phyloP scores from a whole-genome alignment of 2,329 filamentous ascomycete species.

The Trichoderma atrobrunneum region DNA sequence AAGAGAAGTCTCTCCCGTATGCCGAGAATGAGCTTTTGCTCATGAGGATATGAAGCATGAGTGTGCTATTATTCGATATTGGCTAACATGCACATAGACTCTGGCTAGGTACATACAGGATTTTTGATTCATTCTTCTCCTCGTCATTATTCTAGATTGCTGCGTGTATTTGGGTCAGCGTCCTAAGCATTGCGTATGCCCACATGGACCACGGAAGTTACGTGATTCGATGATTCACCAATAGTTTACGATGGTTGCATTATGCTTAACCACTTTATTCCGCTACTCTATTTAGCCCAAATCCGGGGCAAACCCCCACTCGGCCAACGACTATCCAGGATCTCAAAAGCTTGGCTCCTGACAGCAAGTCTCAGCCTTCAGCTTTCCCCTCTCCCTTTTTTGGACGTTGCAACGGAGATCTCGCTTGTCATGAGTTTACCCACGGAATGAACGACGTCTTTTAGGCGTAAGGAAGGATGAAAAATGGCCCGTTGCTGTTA shows the following conservation, averaged over 20 bases:
- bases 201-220: not conserved
- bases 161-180: not conserved
- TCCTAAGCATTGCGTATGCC: not conserved
- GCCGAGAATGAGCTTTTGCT: not conserved
- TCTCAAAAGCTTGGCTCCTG: not conserved
- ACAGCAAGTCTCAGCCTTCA: not conserved
- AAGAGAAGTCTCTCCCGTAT: not conserved
- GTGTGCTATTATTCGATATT: not conserved
- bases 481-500: not conserved
- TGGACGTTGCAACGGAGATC: not conserved
- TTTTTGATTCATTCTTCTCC: not conserved
- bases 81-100: not conserved
- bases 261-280: not conserved
- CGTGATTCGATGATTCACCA: not conserved
- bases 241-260: not conserved
- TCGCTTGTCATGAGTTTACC: not conserved
- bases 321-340: not conserved
- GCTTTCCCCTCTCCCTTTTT: not conserved
- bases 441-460: not conserved
- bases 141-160: not conserved
- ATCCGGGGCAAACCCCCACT: not conserved
- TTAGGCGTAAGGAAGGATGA: not conserved
- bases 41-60: not conserved
- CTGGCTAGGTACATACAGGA: not conserved
- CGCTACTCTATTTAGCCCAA: slow-evolving; percentile 1